These are phyloP conservation scores for Macrolepiota fuliginosa DNA, from an alignment of 768 basidiomycete species.

Conservation along the genomic window DNA sequence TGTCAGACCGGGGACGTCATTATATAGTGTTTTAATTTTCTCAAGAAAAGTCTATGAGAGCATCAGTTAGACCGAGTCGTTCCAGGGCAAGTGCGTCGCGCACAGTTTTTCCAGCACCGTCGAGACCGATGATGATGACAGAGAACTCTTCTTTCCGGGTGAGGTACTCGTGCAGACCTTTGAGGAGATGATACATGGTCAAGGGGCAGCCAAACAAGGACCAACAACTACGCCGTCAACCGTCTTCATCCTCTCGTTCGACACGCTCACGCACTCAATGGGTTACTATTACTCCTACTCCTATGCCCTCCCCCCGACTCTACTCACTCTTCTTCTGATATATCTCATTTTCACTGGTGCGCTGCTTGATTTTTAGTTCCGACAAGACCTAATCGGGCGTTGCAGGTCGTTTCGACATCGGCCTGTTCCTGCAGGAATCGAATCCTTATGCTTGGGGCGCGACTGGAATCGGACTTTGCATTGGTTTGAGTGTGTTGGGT, in stretches of 20 bases:
- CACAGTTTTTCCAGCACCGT: constrained; percentile 91
- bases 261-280: constrained; percentile 28
- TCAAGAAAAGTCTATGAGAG: constrained; percentile 76
- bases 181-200: constrained; percentile 90
- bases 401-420: constrained; percentile 91
- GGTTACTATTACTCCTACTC: constrained; percentile 57
- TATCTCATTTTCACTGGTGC: constrained; percentile 90
- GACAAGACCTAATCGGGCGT: constrained; percentile 42
- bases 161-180: constrained; percentile 86
- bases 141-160: constrained; percentile 93
- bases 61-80: constrained; percentile 1
- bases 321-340: constrained; percentile 65
- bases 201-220: constrained; percentile 20
- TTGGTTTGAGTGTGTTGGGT: constrained; percentile 90
- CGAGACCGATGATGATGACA: constrained; percentile 91
- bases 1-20: constrained; percentile 79
- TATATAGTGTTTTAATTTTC: constrained; percentile 92
- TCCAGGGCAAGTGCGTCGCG: constrained; percentile 12
- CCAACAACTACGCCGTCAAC: constrained; percentile 20
- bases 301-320: constrained; percentile 67
- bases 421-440: constrained; percentile 90
- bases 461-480: constrained; percentile 87
- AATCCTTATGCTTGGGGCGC: constrained; percentile 93
- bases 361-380: constrained; percentile 17
- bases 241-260: constrained; percentile 17